Conservation (phyloP, 176 grass and related monocot genomes). For the Oropetium thomaeum region DNA sequence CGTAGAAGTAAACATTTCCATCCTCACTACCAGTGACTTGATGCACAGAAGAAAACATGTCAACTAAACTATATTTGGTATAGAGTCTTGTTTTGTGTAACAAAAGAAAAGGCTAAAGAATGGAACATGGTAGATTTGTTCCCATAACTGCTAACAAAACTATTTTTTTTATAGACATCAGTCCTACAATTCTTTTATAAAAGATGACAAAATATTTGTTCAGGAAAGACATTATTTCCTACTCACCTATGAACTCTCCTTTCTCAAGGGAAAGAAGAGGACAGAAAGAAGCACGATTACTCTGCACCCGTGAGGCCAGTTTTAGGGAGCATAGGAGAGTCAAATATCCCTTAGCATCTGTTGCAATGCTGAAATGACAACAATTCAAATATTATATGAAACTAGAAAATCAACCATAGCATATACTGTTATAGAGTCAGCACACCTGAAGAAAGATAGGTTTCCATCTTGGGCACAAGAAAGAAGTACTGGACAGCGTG, state of each 20-base stretch:
- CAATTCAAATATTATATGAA: constrained; percentile 30
- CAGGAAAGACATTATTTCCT: background rate
- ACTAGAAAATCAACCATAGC: constrained; percentile 1
- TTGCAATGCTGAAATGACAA: constrained; percentile 56
- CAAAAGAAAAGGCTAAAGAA: background rate
- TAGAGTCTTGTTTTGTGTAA: background rate
- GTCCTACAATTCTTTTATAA: background rate
- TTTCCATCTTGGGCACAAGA: constrained; percentile 91
- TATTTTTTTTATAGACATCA: background rate
- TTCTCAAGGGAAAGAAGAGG: constrained; percentile 98
- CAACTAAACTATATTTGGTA: background rate
- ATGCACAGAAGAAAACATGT: constrained; percentile 36
- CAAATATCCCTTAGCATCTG: constrained; percentile 75
- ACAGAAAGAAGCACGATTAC: constrained; percentile 81
- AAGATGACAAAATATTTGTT: background rate
- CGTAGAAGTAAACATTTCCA: constrained; percentile 99
- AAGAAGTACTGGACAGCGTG: constrained; percentile 82
- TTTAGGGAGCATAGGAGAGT: constrained; percentile 85
- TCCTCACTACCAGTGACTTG: constrained; percentile 92
- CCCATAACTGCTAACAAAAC: background rate
- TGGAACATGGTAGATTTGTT: background rate
- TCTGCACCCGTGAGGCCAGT: constrained; percentile 59
- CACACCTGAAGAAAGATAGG: constrained; percentile 91
- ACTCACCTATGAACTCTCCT: constrained; percentile 96
- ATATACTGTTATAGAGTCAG: constrained; percentile 25